Evolutionary conservation across 2,329 filamentous ascomycete genomes (phyloP), one percentile per base, ranked within the genome.

Genomic region (Cladosporium austrohemisphaericum): DNA sequence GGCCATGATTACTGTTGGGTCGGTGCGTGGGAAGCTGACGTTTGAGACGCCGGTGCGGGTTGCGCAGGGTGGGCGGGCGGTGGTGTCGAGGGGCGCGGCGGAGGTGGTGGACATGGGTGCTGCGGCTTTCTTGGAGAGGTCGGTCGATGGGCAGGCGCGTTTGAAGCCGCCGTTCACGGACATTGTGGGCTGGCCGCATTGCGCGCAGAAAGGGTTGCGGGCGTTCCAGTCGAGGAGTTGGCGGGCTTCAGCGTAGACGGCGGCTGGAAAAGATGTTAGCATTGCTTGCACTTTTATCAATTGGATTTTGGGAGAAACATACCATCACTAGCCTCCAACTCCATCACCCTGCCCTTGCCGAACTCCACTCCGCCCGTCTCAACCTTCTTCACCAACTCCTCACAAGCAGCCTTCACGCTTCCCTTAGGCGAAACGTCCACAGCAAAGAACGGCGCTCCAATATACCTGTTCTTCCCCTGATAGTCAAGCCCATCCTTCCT

Each of bases 1-100:
- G 1, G 91, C 92, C 71, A 94, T 91, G 70, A 98, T 98, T 66
- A 97, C 90, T 22, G 89, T 95, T 1, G 91, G 90, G 61, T 96
- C 91, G 2, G 92, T 96, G 43, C 91, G 82, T 2, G 92, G 92
- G 75, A 96, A 97, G 63, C 79, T 85, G 46, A 96, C 77, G 70
- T 98, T 98, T 25, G 90, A 95, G 37, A 98, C 73, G 20, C 88
- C 90, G 31, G 82, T 85, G 47, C 93, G 81, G 1, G 91, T 94
- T 6, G 81, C 83, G 69, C 93, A 98, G 14, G 85, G 78, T 1
- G 77, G 77, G 7, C 89, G 83, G 33, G 79, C 72, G 20, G 68
- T 67, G 7, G 77, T 68, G 11, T 68, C 65, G 19, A 66, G 45
- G 32, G 55, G 29, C 19, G 55, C 41, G 67, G 20, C 38, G 18